Conservation (phyloP, 2,329 filamentous ascomycete genomes). For the Paradendryphiella salina region DNA sequence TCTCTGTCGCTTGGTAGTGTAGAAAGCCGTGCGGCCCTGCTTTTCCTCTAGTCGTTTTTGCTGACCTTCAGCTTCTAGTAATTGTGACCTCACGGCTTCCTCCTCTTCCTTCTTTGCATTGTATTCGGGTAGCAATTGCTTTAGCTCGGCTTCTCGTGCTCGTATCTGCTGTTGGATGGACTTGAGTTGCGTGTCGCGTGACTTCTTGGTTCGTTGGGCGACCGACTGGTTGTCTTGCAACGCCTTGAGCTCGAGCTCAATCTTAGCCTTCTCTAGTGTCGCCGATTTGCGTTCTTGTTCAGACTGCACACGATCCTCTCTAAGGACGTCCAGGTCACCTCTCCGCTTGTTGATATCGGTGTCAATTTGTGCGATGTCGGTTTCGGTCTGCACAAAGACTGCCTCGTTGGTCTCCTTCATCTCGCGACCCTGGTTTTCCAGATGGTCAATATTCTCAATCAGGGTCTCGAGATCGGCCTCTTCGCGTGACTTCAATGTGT, state of each 20-base stretch:
- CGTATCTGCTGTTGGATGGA: conserved; percentile 74
- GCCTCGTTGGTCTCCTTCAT: conserved; percentile 80
- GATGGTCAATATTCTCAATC: conserved; percentile 80
- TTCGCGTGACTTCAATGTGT: conserved; percentile 89
- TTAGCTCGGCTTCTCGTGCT: conserved; percentile 74
- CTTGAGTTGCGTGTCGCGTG: conserved; percentile 72
- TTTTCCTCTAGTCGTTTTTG: conserved; percentile 85
- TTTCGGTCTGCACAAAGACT: conserved; percentile 76
- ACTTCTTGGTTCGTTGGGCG: conserved; percentile 70
- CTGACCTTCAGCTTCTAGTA: conserved; percentile 75
- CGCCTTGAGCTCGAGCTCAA: conserved; percentile 81
- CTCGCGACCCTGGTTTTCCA: conserved; percentile 79
- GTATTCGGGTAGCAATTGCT: conserved; percentile 75
- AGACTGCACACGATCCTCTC: conserved; percentile 81
- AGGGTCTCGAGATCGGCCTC: conserved; percentile 76
- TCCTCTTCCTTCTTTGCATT: conserved; percentile 74
- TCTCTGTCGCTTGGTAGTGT: conserved; percentile 83
- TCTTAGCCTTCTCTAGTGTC: conserved; percentile 77
- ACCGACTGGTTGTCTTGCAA: conserved; percentile 80
- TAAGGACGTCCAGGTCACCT: conserved; percentile 80
- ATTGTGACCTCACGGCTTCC: conserved; percentile 66
- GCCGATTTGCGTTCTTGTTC: conserved; percentile 87
- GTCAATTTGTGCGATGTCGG: conserved; percentile 75
- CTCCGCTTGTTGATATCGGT: conserved; percentile 76
- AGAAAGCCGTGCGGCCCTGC: conserved; percentile 84